Evolutionary conservation across 208 protist genomes (phyloP).

Genomic region (Trypanosomatidae sp.): DNA sequence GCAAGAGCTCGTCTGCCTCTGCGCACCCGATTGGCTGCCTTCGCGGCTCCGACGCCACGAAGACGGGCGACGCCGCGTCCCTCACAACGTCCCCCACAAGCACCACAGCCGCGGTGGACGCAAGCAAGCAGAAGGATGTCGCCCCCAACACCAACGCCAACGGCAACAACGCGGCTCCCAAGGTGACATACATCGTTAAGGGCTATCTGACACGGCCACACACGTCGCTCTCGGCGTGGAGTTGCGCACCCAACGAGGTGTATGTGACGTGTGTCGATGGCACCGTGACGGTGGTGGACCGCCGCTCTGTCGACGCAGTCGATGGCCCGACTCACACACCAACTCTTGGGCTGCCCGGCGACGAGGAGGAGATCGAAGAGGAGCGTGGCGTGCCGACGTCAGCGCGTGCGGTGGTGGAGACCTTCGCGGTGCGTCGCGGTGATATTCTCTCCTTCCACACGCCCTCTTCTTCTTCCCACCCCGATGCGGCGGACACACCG

Average conservation of each 20-base stretch:
- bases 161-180: constrained; percentile 7
- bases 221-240: constrained; percentile 26
- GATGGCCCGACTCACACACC: constrained; percentile 15
- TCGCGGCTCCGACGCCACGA: neutral
- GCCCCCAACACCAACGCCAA: neutral
- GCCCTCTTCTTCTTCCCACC: neutral
- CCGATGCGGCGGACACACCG: neutral
- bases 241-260: constrained; percentile 39
- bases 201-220: constrained; percentile 38
- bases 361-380: neutral
- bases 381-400: neutral
- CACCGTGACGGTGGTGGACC: constrained; percentile 42
- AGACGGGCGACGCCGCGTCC: neutral
- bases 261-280: constrained; percentile 54
- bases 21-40: too few species aligned
- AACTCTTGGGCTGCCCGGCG: constrained; percentile 1
- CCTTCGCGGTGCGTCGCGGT: constrained; percentile 32
- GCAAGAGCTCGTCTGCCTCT: neutral
- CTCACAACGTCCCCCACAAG: too few species aligned
- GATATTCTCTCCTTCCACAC: constrained; percentile 48
- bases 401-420: constrained; percentile 10
- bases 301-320: constrained; percentile 8
- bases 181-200: constrained; percentile 46
- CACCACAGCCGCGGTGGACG: neutral
- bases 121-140: neutral